Base-by-base conservation (phyloP, 2,329 filamentous ascomycete genomes). In the Didymella segeticola region DNA sequence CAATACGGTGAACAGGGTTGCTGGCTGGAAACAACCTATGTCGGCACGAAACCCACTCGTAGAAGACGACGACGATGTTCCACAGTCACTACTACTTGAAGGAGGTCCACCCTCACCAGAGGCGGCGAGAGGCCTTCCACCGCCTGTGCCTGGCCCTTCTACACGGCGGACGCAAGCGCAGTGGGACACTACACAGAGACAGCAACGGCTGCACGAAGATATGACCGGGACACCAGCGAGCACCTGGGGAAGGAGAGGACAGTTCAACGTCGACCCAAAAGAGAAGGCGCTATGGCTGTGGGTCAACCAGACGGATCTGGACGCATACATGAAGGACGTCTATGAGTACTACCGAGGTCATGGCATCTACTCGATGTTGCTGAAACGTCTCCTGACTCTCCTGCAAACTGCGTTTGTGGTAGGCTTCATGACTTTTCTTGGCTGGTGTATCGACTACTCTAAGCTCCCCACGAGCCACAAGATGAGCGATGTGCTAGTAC, bases 261-360 rank as follows among this genome's bases (percentile, higher is more conserved):
- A 68, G 30, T 68, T 71, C 20, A 64, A 66, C 11, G 62, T 81
- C 23, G 83, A 85, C 64, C 84, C 86, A 1, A 86, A 86, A 73
- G 89, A 93, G 69, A 89, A 88, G 73, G 92, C 93, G 3, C 85
- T 96, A 79, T 97, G 91, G 88, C 85, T 90, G 75, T 97, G 93
- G 90, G 90, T 90, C 48, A 96, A 96, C 68, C 90, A 95, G 52
- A 86, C 90, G 30, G 95, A 96, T 68, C 80, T 97, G 47, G 93
- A 97, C 74, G 88, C 86, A 65, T 97, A 96, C 71, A 86, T 96
- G 69, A 84, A 86, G 49, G 89, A 89, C 58, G 90, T 96, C 3
- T 97, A 97, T 71, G 83, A 89, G 60, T 97, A 96, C 75, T 96
- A 90, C 68, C 80, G 89, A 45, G 89, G 89, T 2, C 89, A 91